Evolutionary conservation across 73 alveolate genomes (phyloP).

Genomic region (Paraurostyla sp.): DNA sequence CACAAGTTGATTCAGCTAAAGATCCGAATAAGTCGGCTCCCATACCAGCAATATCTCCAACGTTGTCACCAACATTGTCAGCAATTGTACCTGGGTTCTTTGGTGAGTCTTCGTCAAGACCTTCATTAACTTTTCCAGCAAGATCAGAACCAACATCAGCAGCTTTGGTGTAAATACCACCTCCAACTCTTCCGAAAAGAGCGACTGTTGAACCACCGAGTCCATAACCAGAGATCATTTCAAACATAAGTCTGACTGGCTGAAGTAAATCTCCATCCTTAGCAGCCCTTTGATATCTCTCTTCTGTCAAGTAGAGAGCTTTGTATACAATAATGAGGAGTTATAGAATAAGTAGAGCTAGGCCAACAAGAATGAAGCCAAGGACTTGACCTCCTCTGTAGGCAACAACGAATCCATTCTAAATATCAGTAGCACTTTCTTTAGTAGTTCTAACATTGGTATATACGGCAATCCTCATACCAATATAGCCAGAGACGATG

Average conservation of each 20-base stretch:
- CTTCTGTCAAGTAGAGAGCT: slow-evolving; percentile 60
- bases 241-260: slow-evolving; percentile 79
- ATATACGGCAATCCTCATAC: slow-evolving; percentile 91
- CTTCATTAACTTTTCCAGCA: slow-evolving; percentile 93
- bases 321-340: slow-evolving; percentile 77
- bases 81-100: slow-evolving; percentile 98
- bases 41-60: slow-evolving; percentile 97
- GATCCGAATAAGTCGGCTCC: slow-evolving; percentile 97
- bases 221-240: slow-evolving; percentile 97
- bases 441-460: slow-evolving; percentile 84
- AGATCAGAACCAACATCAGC: slow-evolving; percentile 98
- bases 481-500: slow-evolving; percentile 89
- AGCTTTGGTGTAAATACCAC: slow-evolving; percentile 99
- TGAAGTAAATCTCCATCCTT: slow-evolving; percentile 11
- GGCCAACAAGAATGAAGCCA: slow-evolving; percentile 91
- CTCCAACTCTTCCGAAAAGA: slow-evolving; percentile 99
- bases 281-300: neutral
- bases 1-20: slow-evolving; percentile 96
- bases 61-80: slow-evolving; percentile 99
- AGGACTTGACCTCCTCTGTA: slow-evolving; percentile 92
- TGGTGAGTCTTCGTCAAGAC: slow-evolving; percentile 94
- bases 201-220: slow-evolving; percentile 98
- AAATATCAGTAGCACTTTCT: slow-evolving; percentile 74
- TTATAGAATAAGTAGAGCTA: slow-evolving; percentile 81
- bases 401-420: slow-evolving; percentile 82